Percentiles rank a stretch among this genome's conserved stretches.
Evolutionary conservation across 148 eudicot genomes (phyloP).

Genomic region (Cornus florida): DNA sequence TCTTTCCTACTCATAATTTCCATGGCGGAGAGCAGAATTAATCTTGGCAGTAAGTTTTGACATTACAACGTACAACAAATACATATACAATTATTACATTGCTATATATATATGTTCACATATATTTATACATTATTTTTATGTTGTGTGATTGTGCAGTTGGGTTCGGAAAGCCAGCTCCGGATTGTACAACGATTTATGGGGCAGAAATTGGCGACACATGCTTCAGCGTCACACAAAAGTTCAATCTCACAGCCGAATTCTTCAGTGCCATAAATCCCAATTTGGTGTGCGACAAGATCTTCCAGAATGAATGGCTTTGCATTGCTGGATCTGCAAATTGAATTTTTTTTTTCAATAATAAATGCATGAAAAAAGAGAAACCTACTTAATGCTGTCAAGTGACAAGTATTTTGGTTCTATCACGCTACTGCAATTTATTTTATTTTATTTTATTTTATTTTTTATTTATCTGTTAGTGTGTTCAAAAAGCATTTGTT

Average conservation of each 20-base stretch:
- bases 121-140: no score
- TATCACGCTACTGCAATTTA: no score
- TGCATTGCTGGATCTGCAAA: conserved; percentile 7
- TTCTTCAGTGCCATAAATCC: conserved; percentile 14
- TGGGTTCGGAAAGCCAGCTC: not conserved
- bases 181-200: conserved; percentile 3
- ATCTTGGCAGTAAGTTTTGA: conserved; percentile 3
- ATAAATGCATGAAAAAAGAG: no score
- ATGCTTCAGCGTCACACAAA: conserved; percentile 16
- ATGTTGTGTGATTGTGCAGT: no score
- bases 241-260: not conserved
- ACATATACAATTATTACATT: not conserved
- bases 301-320: conserved; percentile 18
- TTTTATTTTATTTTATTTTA: no score
- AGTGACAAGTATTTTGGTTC: no score
- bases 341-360: no score
- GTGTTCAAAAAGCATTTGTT: no score
- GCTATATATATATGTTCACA: no score
- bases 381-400: no score
- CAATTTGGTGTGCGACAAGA: conserved; percentile 13
- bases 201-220: conserved; percentile 16
- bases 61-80: no score
- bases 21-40: conserved; percentile 10
- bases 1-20: not conserved
- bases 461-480: no score